Conservation (phyloP, 805 yeast genomes). For the Candida morakotiae region DNA sequence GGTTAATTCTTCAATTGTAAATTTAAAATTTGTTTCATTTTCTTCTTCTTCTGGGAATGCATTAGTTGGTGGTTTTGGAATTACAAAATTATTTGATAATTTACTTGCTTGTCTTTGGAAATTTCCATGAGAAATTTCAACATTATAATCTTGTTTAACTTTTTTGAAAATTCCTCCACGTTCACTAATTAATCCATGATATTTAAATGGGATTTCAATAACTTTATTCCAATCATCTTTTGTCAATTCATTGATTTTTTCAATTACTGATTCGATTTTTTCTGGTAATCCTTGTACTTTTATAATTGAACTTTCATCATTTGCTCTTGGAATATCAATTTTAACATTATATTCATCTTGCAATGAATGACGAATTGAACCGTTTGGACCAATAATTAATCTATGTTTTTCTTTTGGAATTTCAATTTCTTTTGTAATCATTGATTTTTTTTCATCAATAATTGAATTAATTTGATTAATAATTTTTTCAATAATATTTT, state of each 20-base stretch:
- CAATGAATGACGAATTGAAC: conserved; percentile 65
- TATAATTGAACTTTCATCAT: conserved; percentile 47
- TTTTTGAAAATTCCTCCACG: conserved; percentile 59
- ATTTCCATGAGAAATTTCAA: conserved; percentile 59
- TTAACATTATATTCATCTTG: conserved; percentile 66
- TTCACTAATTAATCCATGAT: conserved; percentile 61
- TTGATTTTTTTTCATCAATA: conserved; percentile 60
- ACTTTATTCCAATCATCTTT: conserved; percentile 54
- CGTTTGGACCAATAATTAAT: conserved; percentile 76
- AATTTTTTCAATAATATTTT: conserved; percentile 64
- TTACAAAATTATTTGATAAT: conserved; percentile 39
- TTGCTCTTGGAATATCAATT: conserved; percentile 63
- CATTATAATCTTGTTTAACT: conserved; percentile 48
- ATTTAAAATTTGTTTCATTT: conserved; percentile 38
- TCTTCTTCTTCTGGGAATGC: conserved; percentile 37
- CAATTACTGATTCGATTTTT: conserved; percentile 58
- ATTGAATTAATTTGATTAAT: conserved; percentile 58
- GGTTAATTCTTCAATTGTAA: conserved; percentile 39
- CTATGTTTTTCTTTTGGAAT: conserved; percentile 74
- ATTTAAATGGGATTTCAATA: conserved; percentile 52
- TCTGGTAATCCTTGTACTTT: conserved; percentile 65
- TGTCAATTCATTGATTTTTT: conserved; percentile 56
- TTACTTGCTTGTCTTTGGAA: conserved; percentile 46
- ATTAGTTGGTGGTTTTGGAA: conserved; percentile 45
- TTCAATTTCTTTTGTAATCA: conserved; percentile 47